A percentile compares a stretch with the other conserved stretches of the same genome.
phyloP scores from a whole-genome alignment of 345 rosid genomes.

The Zanthoxylum bungeanum region DNA sequence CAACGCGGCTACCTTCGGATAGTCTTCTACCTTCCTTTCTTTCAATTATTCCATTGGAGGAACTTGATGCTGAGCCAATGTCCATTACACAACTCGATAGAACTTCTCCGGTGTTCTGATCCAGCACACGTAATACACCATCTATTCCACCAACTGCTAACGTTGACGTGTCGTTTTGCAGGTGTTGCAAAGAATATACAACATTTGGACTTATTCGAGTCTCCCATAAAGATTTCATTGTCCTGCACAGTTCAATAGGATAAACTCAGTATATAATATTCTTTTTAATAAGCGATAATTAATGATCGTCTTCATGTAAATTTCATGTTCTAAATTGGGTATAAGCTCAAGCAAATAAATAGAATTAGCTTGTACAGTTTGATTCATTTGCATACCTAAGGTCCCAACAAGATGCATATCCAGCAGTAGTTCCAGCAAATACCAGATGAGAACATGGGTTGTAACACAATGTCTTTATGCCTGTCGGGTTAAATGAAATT shows the following conservation, averaged over 20 bases:
- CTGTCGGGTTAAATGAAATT: slow-evolving; percentile 36
- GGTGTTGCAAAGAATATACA: slow-evolving; percentile 63
- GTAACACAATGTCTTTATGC: slow-evolving; percentile 63
- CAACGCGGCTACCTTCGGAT: slow-evolving; percentile 30
- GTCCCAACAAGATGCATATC: slow-evolving; percentile 82
- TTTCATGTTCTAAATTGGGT: background rate
- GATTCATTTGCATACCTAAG: slow-evolving; percentile 49
- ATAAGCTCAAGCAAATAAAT: background rate
- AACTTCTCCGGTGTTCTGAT: slow-evolving; percentile 64
- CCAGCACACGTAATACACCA: slow-evolving; percentile 66
- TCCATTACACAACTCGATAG: slow-evolving; percentile 51
- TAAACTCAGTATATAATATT: background rate
- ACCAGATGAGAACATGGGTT: slow-evolving; percentile 57
- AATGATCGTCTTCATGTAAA: background rate
- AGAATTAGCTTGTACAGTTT: background rate
- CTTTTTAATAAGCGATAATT: background rate
- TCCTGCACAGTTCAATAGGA: slow-evolving; percentile 39
- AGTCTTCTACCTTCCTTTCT: slow-evolving; percentile 52
- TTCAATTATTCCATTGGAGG: slow-evolving; percentile 29
- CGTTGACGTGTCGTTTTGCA: slow-evolving; percentile 45
- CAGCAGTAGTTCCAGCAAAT: slow-evolving; percentile 74
- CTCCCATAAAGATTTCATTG: slow-evolving; percentile 71
- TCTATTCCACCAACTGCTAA: slow-evolving; percentile 85
- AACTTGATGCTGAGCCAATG: slow-evolving; percentile 18
- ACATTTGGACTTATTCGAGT: slow-evolving; percentile 73